These are phyloP conservation scores for Mesembryanthemum crystallinum DNA, from an alignment of 148 eudicot species.

Conservation along the genomic window DNA sequence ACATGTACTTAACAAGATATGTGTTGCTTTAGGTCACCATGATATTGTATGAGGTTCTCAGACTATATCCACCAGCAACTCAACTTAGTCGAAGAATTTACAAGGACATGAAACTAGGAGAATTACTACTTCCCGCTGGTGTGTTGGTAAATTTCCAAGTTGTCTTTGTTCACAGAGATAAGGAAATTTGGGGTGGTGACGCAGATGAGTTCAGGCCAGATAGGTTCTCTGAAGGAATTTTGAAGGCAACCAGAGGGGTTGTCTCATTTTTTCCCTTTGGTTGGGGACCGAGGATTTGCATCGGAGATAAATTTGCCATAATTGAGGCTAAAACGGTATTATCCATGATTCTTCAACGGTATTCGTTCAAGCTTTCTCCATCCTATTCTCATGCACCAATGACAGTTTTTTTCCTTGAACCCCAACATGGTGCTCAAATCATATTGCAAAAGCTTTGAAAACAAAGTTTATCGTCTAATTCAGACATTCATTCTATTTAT, in stretches of 20 bases:
- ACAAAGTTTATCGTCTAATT: not conserved
- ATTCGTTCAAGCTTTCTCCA: slow-evolving; percentile 27
- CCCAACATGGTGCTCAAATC: slow-evolving; percentile 32
- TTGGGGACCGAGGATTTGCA: slow-evolving; percentile 31
- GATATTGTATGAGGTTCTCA: slow-evolving; percentile 29
- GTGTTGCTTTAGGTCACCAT: not conserved
- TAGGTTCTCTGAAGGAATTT: slow-evolving; percentile 28
- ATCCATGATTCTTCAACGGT: slow-evolving; percentile 27
- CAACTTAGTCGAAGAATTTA: not conserved
- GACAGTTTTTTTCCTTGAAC: slow-evolving; percentile 17
- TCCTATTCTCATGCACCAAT: slow-evolving; percentile 29
- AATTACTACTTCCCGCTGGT: slow-evolving; percentile 13
- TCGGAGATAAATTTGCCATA: slow-evolving; percentile 30
- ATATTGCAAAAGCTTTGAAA: slow-evolving; percentile 20
- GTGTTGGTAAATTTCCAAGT: slow-evolving; percentile 11
- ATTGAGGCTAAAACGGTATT: slow-evolving; percentile 25
- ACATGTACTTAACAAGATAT: not conserved
- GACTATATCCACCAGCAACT: slow-evolving; percentile 29
- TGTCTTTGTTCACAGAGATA: slow-evolving; percentile 19
- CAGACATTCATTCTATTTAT: not conserved
- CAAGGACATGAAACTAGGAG: slow-evolving; percentile 26
- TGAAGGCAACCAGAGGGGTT: slow-evolving; percentile 25
- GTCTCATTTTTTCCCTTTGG: slow-evolving; percentile 26
- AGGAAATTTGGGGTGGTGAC: slow-evolving; percentile 27
- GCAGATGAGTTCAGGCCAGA: slow-evolving; percentile 29